Conservation (phyloP, 345 rosid species). For the Salix udensis region DNA sequence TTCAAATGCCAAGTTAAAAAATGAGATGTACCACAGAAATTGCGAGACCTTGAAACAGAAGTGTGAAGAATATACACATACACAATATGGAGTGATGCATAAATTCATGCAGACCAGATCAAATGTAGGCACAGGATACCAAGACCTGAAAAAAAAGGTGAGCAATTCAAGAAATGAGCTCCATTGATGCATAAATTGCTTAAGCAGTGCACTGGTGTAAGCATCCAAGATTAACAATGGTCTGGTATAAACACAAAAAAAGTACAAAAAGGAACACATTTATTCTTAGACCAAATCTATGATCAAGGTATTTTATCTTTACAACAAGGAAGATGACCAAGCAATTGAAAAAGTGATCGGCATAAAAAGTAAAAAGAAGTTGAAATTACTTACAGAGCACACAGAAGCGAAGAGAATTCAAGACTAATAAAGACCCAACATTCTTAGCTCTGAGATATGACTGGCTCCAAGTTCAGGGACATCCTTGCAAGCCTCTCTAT, state of each 20-base stretch:
- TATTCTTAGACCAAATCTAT: not conserved
- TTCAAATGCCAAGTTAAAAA: constrained; percentile 6
- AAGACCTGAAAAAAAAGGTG: not conserved
- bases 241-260: not conserved
- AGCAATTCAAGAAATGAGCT: not conserved
- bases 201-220: not conserved
- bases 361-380: not conserved
- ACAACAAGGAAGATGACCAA: not conserved
- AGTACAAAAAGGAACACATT: not conserved
- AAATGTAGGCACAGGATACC: not conserved
- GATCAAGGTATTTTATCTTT: not conserved
- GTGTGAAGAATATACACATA: not conserved
- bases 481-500: constrained; percentile 62
- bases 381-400: constrained; percentile 27
- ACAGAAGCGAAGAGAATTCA: constrained; percentile 10
- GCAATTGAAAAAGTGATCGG: not conserved
- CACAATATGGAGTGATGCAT: not conserved
- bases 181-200: not conserved
- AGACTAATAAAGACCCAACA: constrained; percentile 73
- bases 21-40: not conserved
- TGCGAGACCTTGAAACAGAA: not conserved
- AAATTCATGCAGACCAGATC: not conserved
- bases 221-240: not conserved
- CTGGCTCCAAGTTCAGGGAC: constrained; percentile 81
- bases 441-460: constrained; percentile 83